A percentile compares a stretch with the other conserved stretches of the same genome.
These are phyloP conservation scores for Mycena citricolor DNA, from an alignment of 1,284 basidiomycete genomes.

Conservation along the genomic window DNA sequence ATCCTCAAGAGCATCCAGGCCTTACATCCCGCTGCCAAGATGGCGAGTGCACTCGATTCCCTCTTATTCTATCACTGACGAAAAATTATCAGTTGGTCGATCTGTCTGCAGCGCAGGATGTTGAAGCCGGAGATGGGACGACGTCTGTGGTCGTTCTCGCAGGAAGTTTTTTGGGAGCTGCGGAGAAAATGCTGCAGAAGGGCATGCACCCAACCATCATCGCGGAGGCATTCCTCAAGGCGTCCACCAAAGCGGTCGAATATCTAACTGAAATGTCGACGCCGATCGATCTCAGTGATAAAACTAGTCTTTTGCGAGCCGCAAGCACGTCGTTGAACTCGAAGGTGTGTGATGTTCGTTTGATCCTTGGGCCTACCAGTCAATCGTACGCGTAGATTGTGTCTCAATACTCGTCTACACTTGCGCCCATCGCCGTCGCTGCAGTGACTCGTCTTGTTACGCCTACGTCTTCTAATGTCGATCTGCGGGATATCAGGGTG, in stretches of 20 bases:
- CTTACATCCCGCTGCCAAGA: conserved; percentile 96
- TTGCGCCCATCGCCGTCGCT: conserved; percentile 95
- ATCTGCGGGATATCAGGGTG: conserved; percentile 93
- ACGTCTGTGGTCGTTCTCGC: conserved; percentile 97
- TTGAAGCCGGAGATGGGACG: conserved; percentile 99
- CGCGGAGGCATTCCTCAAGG: conserved; percentile 93
- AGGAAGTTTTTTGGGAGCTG: conserved; percentile 89
- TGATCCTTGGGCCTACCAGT: conserved; percentile 2
- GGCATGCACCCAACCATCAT: conserved; percentile 98
- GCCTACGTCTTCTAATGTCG: conserved; percentile 88
- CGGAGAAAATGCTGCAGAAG: conserved; percentile 96
- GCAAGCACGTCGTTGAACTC: conserved; percentile 97
- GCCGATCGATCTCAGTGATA: conserved; percentile 91
- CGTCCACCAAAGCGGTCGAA: conserved; percentile 92
- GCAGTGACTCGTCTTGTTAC: conserved; percentile 92
- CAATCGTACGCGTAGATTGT: conserved; percentile 86
- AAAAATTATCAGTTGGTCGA: conserved; percentile 87
- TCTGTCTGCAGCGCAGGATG: conserved; percentile 96
- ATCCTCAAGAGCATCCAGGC: conserved; percentile 98
- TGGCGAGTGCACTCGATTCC: conserved; percentile 61
- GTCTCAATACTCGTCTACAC: conserved; percentile 96
- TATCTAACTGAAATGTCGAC: conserved; percentile 92
- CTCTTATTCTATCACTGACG: no score
- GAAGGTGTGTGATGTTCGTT: conserved; percentile 58
- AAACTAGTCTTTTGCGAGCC: conserved; percentile 83